Conservation (phyloP, 2,329 filamentous ascomycete genomes). For the Sporothrix brunneoviolacea region DNA sequence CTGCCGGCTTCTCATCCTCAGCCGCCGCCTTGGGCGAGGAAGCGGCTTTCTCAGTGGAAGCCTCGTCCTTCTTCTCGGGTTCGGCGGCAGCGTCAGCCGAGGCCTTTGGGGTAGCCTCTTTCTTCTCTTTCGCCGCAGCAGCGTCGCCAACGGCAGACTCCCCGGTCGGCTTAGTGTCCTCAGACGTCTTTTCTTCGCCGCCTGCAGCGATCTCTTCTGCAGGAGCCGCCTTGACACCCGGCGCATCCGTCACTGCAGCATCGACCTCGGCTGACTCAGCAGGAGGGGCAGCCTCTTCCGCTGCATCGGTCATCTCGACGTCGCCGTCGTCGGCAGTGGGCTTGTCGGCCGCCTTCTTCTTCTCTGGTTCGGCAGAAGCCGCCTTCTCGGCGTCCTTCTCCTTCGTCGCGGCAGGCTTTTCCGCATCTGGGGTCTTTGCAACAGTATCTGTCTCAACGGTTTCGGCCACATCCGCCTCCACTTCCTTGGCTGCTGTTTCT, state of each 20-base stretch:
- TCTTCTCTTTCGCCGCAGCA: too few species aligned
- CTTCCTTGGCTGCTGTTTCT: background rate
- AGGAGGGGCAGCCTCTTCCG: background rate
- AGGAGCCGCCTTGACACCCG: background rate
- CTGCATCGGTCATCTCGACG: conserved; percentile 37
- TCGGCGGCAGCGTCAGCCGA: too few species aligned
- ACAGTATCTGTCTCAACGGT: too few species aligned
- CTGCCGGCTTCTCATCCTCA: background rate
- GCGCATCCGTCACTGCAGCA: too few species aligned
- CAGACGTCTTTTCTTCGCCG: background rate
- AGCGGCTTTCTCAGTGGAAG: background rate
- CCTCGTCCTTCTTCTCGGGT: too few species aligned
- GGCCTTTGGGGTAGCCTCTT: too few species aligned
- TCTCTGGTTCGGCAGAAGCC: conserved; percentile 17
- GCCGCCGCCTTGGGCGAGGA: background rate
- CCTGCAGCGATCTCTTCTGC: too few species aligned
- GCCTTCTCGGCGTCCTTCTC: background rate
- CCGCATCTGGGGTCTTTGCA: too few species aligned
- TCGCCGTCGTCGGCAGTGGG: conserved; percentile 35
- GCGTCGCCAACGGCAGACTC: background rate
- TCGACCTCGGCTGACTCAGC: background rate
- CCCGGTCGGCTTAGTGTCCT: too few species aligned
- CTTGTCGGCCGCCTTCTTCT: conserved; percentile 6
- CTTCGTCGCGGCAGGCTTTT: background rate
- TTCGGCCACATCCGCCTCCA: too few species aligned